A percentile compares a stretch with the other conserved stretches of the same genome.
phyloP scores from a whole-genome alignment of 495 filamentous ascomycete genomes.

The Xylaria telfairii region DNA sequence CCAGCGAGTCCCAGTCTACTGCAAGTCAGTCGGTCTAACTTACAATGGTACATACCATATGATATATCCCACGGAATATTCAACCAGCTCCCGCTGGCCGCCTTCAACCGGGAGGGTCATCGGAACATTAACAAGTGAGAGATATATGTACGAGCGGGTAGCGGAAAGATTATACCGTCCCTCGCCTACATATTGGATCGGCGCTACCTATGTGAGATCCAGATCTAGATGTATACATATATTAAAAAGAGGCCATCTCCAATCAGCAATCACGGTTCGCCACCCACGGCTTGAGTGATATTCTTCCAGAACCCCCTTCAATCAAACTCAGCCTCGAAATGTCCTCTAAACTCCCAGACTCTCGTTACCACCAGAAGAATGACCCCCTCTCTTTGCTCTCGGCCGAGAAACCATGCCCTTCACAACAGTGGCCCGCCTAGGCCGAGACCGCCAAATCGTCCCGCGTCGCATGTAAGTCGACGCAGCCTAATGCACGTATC shows the following conservation, averaged over 20 bases:
- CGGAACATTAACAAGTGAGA: constrained; percentile 17
- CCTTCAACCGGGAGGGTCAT: constrained; percentile 17
- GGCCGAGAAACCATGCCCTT: constrained; percentile 8
- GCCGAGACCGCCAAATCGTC: constrained; percentile 20
- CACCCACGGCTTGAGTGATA: background rate
- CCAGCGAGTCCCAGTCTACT: background rate
- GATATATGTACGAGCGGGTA: constrained; percentile 19
- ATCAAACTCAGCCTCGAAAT: constrained; percentile 4
- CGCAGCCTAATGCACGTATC: constrained; percentile 7
- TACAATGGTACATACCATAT: background rate
- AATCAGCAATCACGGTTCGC: background rate
- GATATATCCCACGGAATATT: background rate
- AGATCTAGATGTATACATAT: constrained; percentile 20
- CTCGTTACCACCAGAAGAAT: background rate
- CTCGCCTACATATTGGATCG: constrained; percentile 15
- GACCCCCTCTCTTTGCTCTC: background rate
- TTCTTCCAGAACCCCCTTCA: background rate
- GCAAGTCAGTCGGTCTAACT: no score
- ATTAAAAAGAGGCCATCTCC: constrained; percentile 12
- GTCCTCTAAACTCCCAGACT: background rate
- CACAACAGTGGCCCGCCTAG: background rate
- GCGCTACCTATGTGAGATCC: constrained; percentile 24
- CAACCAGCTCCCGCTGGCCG: background rate
- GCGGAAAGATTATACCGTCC: constrained; percentile 9
- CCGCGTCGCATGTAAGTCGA: constrained; percentile 14